Evolutionary conservation across 2,329 filamentous ascomycete genomes (phyloP).

Genomic region (Colletotrichum destructivum): DNA sequence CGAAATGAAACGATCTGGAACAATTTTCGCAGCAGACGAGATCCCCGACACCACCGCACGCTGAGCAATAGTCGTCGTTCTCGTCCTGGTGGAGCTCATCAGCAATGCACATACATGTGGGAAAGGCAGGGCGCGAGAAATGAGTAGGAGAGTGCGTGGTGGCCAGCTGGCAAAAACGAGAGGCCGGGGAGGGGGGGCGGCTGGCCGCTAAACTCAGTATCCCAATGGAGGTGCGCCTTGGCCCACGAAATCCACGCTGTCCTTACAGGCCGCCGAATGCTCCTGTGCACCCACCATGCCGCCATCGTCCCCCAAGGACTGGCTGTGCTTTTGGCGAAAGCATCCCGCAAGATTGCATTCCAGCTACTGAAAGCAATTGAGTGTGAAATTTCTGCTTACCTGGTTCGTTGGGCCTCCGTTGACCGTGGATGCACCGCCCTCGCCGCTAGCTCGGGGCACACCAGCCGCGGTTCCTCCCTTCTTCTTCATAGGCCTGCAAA

Average conservation of each 20-base stretch:
- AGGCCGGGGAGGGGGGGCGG: conserved; percentile 21
- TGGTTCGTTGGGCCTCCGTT: conserved; percentile 68
- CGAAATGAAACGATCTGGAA: conserved; percentile 89
- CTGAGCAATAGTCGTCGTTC: conserved; percentile 91
- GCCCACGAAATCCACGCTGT: conserved; percentile 22
- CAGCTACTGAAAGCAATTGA: conserved; percentile 12
- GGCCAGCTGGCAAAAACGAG: conserved; percentile 50
- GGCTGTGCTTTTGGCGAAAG: neutral
- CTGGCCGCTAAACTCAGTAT: conserved; percentile 45
- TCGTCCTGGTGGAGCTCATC: conserved; percentile 67
- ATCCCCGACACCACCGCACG: conserved; percentile 87
- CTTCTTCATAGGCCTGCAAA: conserved; percentile 80
- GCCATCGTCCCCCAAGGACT: neutral
- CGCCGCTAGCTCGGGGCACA: conserved; percentile 75
- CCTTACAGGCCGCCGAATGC: conserved; percentile 10
- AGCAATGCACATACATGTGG: conserved; percentile 49
- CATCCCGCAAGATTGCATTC: conserved; percentile 1
- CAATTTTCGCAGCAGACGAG: conserved; percentile 96
- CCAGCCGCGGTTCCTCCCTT: conserved; percentile 78
- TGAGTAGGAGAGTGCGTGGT: conserved; percentile 20
- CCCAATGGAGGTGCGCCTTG: conserved; percentile 29
- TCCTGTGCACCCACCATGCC: conserved; percentile 1
- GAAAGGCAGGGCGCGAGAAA: conserved; percentile 37
- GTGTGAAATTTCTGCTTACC: conserved; percentile 59
- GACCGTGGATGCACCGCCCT: conserved; percentile 73